Evolutionary conservation across 768 basidiomycete genomes (phyloP).

Genomic region (Peribolospora baueri): DNA sequence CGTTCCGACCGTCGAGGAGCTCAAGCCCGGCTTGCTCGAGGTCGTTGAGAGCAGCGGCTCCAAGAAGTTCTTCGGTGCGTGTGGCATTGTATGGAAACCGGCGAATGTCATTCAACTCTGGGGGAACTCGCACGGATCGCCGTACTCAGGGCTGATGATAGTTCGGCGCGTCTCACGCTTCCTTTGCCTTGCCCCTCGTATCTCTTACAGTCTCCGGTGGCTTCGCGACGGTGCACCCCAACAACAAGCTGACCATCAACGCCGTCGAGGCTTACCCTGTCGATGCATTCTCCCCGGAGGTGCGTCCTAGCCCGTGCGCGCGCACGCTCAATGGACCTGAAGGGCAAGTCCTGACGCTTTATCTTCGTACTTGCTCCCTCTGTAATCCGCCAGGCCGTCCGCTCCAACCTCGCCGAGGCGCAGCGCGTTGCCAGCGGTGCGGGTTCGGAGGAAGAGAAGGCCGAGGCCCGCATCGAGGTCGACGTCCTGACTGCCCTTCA

Average conservation of each 20-base stretch:
- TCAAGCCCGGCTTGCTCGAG: constrained; percentile 83
- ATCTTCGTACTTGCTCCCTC: neutral
- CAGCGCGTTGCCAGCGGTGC: constrained; percentile 52
- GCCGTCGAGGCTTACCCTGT: constrained; percentile 79
- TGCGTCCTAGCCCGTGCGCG: constrained; percentile 19
- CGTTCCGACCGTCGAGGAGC: constrained; percentile 84
- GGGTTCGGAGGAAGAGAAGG: constrained; percentile 78
- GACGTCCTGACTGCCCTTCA: too few relatives aligned
- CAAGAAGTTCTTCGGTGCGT: constrained; percentile 95
- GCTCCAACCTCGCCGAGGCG: constrained; percentile 69
- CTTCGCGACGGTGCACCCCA: constrained; percentile 91
- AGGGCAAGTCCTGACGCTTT: neutral
- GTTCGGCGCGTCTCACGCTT: neutral
- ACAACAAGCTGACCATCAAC: constrained; percentile 90
- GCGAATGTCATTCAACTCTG: too few relatives aligned
- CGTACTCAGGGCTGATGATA: neutral
- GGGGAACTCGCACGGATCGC: too few relatives aligned
- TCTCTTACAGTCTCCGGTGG: constrained; percentile 56
- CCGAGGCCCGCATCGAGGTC: constrained; percentile 40
- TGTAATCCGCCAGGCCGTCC: constrained; percentile 40
- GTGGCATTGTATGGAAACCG: too few relatives aligned
- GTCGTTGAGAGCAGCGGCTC: constrained; percentile 54
- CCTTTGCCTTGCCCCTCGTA: neutral
- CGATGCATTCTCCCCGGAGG: constrained; percentile 74
- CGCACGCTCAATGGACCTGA: constrained; percentile 2